Evolutionary conservation across 1,284 basidiomycete genomes (phyloP).

Genomic region (Coriolopsis trogii): DNA sequence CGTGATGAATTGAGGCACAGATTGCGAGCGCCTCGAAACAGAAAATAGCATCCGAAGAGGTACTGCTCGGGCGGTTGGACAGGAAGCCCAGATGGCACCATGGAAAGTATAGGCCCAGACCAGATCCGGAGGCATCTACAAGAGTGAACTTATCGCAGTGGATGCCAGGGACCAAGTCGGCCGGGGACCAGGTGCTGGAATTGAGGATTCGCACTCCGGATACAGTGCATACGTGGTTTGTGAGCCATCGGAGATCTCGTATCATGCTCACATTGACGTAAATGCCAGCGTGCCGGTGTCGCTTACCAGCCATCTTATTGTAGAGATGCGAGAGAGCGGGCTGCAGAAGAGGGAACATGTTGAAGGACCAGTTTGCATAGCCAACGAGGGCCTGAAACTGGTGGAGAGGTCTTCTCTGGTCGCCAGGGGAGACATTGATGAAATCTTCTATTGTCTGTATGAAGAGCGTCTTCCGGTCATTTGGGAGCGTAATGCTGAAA

Average conservation of each 20-base stretch:
- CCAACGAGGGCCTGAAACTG: neutral
- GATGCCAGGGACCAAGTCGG: neutral
- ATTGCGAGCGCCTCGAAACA: no score
- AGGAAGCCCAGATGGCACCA: slow-evolving; percentile 4
- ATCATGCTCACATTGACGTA: neutral
- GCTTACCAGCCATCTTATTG: neutral
- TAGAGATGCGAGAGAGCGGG: neutral
- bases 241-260: neutral
- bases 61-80: no score
- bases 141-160: neutral
- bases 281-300: neutral
- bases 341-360: neutral
- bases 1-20: no score
- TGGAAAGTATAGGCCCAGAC: slow-evolving; percentile 7
- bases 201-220: neutral
- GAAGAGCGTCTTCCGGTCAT: neutral
- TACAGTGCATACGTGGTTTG: neutral
- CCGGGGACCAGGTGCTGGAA: neutral
- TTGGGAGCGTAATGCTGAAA: neutral
- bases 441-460: neutral
- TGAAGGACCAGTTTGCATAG: neutral
- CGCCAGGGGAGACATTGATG: neutral
- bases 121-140: neutral
- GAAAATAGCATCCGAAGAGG: no score
- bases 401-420: neutral